phyloP scores from a whole-genome alignment of 2,329 filamentous ascomycete species.

The Penicillium fuscoglaucum region DNA sequence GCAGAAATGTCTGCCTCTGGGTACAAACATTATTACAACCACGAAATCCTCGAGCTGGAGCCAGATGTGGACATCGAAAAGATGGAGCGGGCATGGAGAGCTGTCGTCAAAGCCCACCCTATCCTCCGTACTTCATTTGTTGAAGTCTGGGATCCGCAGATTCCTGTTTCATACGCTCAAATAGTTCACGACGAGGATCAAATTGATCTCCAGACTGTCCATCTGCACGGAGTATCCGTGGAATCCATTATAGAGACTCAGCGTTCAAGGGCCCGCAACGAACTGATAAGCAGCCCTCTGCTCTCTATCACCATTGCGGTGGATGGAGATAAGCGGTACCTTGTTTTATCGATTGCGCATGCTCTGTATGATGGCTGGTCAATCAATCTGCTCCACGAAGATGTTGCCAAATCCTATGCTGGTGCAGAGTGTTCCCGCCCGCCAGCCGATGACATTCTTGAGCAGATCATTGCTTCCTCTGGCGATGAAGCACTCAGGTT shows the following conservation, averaged over 20 bases:
- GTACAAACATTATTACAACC: slow-evolving; percentile 79
- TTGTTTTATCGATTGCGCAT: slow-evolving; percentile 75
- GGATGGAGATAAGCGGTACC: slow-evolving; percentile 38
- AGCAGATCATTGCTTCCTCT: slow-evolving; percentile 52
- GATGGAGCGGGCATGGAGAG: slow-evolving; percentile 63
- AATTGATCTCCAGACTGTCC: slow-evolving; percentile 38
- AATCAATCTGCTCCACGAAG: slow-evolving; percentile 68
- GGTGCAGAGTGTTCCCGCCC: slow-evolving; percentile 46
- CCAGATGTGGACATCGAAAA: slow-evolving; percentile 54
- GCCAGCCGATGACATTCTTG: slow-evolving; percentile 56
- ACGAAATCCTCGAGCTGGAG: slow-evolving; percentile 69
- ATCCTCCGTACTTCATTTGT: slow-evolving; percentile 76
- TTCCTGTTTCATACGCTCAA: slow-evolving; percentile 60
- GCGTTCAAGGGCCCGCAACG: slow-evolving; percentile 11
- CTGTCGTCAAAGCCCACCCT: slow-evolving; percentile 61
- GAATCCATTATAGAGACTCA: slow-evolving; percentile 26
- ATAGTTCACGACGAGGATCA: slow-evolving; percentile 42
- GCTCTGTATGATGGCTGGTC: slow-evolving; percentile 91
- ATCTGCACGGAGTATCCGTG: slow-evolving; percentile 22
- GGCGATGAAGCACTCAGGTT: slow-evolving; percentile 58
- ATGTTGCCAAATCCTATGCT: slow-evolving; percentile 67
- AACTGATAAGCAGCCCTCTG: slow-evolving; percentile 29
- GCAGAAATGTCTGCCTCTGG: slow-evolving; percentile 75
- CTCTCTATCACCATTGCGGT: slow-evolving; percentile 41
- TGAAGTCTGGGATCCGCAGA: slow-evolving; percentile 60